Evolutionary conservation across 1,139 yeast genomes (phyloP).

Genomic region (Keqinozyma sinolaborantium): DNA sequence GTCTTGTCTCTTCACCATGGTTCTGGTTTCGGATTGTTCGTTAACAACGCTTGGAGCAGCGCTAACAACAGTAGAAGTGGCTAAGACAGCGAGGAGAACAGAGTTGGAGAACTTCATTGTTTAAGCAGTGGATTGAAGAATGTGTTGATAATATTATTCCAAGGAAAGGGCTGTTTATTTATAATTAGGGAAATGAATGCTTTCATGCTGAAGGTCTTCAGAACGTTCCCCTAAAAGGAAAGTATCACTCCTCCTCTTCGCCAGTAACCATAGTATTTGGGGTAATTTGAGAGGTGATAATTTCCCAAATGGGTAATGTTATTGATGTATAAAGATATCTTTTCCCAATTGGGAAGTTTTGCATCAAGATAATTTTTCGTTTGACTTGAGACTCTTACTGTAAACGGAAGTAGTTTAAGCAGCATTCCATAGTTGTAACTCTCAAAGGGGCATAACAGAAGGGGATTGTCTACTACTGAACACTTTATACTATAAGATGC

Average conservation of each 20-base stretch:
- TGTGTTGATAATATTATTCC: slow-evolving; percentile 1
- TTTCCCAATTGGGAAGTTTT: slow-evolving; percentile 1
- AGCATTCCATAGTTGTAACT: too few species aligned
- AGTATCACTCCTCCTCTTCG: slow-evolving; percentile 3
- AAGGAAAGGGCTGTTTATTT: slow-evolving; percentile 3
- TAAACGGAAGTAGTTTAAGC: background rate
- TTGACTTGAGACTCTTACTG: background rate
- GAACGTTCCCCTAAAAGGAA: too few species aligned
- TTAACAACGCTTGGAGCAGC: slow-evolving; percentile 31
- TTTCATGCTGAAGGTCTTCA: too few species aligned
- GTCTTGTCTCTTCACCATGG: slow-evolving; percentile 37
- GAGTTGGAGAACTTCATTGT: slow-evolving; percentile 44
- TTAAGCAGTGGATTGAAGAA: slow-evolving; percentile 1
- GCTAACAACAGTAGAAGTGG: slow-evolving; percentile 34
- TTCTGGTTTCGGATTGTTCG: slow-evolving; percentile 13
- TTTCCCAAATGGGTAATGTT: background rate
- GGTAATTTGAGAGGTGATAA: background rate
- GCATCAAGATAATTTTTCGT: background rate
- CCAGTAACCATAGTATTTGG: slow-evolving; percentile 4
- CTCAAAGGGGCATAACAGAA: too few species aligned
- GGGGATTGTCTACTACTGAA: too few species aligned
- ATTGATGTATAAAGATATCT: too few species aligned
- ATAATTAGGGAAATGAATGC: too few species aligned
- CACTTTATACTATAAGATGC: too few species aligned
- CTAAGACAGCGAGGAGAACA: slow-evolving; percentile 40